Conservation (phyloP, 805 yeast species). For the Candida fluviatilis region DNA sequence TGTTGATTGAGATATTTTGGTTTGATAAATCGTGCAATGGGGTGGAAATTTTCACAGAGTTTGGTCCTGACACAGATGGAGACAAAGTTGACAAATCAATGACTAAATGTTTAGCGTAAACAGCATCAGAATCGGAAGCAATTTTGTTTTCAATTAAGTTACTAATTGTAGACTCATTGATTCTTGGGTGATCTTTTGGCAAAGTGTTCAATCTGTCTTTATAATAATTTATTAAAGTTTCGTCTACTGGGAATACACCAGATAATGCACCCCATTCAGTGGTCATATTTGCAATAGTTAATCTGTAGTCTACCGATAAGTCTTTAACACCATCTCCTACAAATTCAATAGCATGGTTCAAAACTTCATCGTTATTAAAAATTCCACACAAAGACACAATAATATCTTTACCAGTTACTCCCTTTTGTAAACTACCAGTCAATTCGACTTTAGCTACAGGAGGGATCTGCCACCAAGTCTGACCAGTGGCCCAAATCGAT, state of each 20-base stretch:
- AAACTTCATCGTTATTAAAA: conserved; percentile 87
- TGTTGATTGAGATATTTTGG: conserved; percentile 74
- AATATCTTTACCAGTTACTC: conserved; percentile 94
- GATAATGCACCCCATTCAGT: conserved; percentile 99
- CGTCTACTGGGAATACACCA: conserved; percentile 96
- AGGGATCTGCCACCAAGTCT: conserved; percentile 99
- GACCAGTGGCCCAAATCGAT: conserved; percentile 98
- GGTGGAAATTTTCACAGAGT: conserved; percentile 88
- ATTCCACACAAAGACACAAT: conserved; percentile 94
- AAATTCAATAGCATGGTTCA: conserved; percentile 92
- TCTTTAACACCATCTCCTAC: conserved; percentile 73
- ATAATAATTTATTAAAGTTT: conserved; percentile 74
- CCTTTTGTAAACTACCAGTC: conserved; percentile 73
- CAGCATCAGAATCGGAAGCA: conserved; percentile 70
- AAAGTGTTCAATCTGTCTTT: conserved; percentile 53
- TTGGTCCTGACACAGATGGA: conserved; percentile 94
- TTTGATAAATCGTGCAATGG: conserved; percentile 70
- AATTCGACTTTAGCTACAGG: conserved; percentile 95
- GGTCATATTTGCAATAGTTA: conserved; percentile 95
- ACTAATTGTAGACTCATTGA: conserved; percentile 59
- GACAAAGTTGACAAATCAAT: conserved; percentile 77
- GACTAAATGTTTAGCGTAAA: conserved; percentile 81
- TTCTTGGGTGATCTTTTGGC: conserved; percentile 79
- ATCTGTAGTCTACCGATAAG: conserved; percentile 74
- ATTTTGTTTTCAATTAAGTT: conserved; percentile 41